Base-by-base conservation (phyloP, 495 filamentous ascomycete genomes). In the Aspergillus incahuasiensis region DNA sequence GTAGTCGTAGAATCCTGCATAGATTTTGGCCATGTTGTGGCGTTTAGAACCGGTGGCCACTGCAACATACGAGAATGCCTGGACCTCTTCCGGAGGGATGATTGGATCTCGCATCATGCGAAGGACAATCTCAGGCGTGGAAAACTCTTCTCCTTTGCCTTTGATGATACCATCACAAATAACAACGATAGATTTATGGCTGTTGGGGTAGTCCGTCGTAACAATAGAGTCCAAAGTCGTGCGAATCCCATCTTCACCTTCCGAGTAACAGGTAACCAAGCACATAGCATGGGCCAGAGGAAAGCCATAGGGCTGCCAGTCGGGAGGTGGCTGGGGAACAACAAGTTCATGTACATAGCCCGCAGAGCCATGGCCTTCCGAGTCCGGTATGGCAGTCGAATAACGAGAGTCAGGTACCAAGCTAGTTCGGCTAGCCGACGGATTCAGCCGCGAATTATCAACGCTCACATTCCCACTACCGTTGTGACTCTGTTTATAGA, bases 1-100 rank as follows among this genome's bases (percentile, higher is more conserved):
- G 62, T 97, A 99, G 73, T 96, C 90, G 68, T 99, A 99, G 76
- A 97, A 97, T 41, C 94, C 94, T 45, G 92, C 86, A 68, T 97
- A 97, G 46, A 99, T 84, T 78, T 97, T 96, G 59, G 95, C 91
- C 95, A 97, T 97, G 71, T 97, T 97, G 81, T 97, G 95, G 52
- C 95, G 83, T 78, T 97, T 99, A 30, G 92, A 90, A 22, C 94
- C 95, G 61, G 88, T 91, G 15, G 95, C 91, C 5, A 99, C 95
- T 2, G 95, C 95, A 16, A 99, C 94, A 63, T 97, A 99, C 2
- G 91, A 96, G 74, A 90, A 97, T 0, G 89, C 79, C 54, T 87
- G 79, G 2, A 97, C 92, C 39, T 96, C 87, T 8, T 90, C 80
- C 5, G 85, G 86, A 15, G 82, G 79, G 25, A 92, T 76, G 1